These are phyloP conservation scores for Aspergillus sp. DNA, from an alignment of 2,329 filamentous ascomycete species.

Conservation along the genomic window DNA sequence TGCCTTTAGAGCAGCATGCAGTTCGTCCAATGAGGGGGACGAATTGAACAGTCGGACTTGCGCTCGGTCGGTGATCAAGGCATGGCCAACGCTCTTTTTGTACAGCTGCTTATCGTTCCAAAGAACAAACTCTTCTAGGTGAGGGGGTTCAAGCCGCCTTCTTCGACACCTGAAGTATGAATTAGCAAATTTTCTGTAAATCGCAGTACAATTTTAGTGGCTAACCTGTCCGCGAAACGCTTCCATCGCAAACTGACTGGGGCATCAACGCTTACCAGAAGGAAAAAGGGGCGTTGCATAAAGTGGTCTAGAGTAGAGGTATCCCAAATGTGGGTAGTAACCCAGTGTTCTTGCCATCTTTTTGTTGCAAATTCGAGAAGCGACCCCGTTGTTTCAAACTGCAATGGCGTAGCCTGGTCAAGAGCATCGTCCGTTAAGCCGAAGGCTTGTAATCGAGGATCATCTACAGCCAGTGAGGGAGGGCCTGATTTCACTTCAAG, in stretches of 20 bases:
- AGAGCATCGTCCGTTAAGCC: conserved; percentile 19
- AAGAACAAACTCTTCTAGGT: conserved; percentile 61
- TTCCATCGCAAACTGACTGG: conserved; percentile 81
- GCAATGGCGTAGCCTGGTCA: conserved; percentile 21
- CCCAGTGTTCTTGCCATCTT: conserved; percentile 79
- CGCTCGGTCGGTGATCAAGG: conserved; percentile 76
- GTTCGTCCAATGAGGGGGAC: conserved; percentile 66
- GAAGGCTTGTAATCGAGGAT: conserved; percentile 27
- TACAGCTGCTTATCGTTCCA: conserved; percentile 76
- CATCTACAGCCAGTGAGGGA: conserved; percentile 22
- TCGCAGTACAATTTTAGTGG: no score
- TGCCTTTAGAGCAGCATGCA: conserved; percentile 70
- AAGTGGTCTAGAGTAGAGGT: conserved; percentile 73
- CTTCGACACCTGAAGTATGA: conserved; percentile 45
- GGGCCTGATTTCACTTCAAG: conserved; percentile 57
- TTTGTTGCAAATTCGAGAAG: conserved; percentile 84
- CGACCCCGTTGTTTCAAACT: conserved; percentile 64
- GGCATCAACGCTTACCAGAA: conserved; percentile 88
- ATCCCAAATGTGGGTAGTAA: conserved; percentile 79
- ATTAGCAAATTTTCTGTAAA: neutral
- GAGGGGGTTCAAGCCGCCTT: conserved; percentile 50
- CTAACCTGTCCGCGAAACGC: conserved; percentile 67
- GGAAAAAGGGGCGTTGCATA: conserved; percentile 81
- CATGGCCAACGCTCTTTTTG: conserved; percentile 60
- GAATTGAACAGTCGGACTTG: conserved; percentile 86